Base-by-base conservation (phyloP, 2,329 filamentous ascomycete species). In the Arthrobotrys sphaeroides region DNA sequence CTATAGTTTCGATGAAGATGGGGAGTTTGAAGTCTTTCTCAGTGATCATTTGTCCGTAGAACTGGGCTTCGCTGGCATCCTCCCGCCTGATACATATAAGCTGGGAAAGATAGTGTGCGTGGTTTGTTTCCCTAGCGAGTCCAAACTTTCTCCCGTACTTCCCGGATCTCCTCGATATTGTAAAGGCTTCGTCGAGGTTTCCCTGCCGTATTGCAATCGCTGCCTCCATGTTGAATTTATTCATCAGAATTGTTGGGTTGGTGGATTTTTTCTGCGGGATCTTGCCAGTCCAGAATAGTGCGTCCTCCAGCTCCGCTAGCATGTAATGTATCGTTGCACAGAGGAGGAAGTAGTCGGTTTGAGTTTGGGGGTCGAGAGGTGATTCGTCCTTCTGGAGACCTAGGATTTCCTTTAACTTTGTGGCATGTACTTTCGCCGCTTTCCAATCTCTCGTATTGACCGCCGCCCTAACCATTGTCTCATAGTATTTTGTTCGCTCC, bases 261-360 rank as follows among this genome's bases (percentile, higher is more conserved):
- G 70, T 74, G 9, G 70, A 74, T 20, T 59, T 74, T 57, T 74
- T 74, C 13, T 36, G 42, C 0, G 70, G 70, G 2, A 74, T 49
- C 22, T 49, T 36, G 12, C 26, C 55, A 4, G 68, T 28, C 55
- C 64, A 68, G 7, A 26, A 42, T n/a, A 33, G 16, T 9, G 70
- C 55, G 22, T 74, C 70, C 7, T 22, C 43, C 1, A 68, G 36
- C 5, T 74, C 70, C 2, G 38, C 62, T 13, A 74, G 38, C 70
- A 74, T 74, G 24, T 74, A 74, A 36, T 74, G 43, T 36, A 74
- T 74, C 12, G 10, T 45, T 22, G 43, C 70, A 16, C 38, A 64
- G 36, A 51, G 26, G 22, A 53, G 51, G 13, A 38, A 66, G 26
- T 49, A 49, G 6, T 51, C 38, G 4, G 16, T 24, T 28, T 51